Percentiles rank a stretch among this genome's conserved stretches.
Evolutionary conservation across 1,139 yeast genomes (phyloP).

Genomic region (Saccharomycopsis crataegensis): DNA sequence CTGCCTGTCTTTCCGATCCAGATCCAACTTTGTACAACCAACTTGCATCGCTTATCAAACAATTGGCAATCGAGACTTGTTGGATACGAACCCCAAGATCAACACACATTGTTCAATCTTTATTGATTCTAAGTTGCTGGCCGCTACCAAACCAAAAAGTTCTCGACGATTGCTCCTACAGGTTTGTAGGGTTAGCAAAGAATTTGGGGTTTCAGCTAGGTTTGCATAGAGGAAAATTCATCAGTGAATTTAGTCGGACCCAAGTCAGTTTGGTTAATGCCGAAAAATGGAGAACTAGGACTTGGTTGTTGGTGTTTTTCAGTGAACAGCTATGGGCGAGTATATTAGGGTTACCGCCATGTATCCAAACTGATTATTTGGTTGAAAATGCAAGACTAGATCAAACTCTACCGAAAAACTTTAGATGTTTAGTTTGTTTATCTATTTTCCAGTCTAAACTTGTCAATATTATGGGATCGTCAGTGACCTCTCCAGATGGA

Average conservation of each 20-base stretch:
- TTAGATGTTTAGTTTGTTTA: conserved; percentile 64
- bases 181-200: conserved; percentile 84
- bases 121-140: conserved; percentile 79
- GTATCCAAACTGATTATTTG: conserved; percentile 75
- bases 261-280: conserved; percentile 87
- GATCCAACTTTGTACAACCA: conserved; percentile 77
- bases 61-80: conserved; percentile 84
- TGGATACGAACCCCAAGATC: conserved; percentile 93
- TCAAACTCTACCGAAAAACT: conserved; percentile 56
- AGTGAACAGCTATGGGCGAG: conserved; percentile 91
- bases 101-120: conserved; percentile 87
- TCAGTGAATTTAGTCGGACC: conserved; percentile 82
- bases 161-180: conserved; percentile 82
- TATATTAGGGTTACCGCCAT: conserved; percentile 79
- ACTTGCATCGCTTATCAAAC: conserved; percentile 71
- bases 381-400: conserved; percentile 75
- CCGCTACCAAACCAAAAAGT: conserved; percentile 92
- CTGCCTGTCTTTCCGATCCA: conserved; percentile 81
- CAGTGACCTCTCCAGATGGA: conserved; percentile 87
- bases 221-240: conserved; percentile 87
- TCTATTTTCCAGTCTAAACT: conserved; percentile 81
- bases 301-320: conserved; percentile 86
- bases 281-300: conserved; percentile 88
- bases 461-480: conserved; percentile 80
- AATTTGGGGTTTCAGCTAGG: conserved; percentile 82